Base-by-base conservation (phyloP, 768 basidiomycete species). In the Psilocybe sp. region DNA sequence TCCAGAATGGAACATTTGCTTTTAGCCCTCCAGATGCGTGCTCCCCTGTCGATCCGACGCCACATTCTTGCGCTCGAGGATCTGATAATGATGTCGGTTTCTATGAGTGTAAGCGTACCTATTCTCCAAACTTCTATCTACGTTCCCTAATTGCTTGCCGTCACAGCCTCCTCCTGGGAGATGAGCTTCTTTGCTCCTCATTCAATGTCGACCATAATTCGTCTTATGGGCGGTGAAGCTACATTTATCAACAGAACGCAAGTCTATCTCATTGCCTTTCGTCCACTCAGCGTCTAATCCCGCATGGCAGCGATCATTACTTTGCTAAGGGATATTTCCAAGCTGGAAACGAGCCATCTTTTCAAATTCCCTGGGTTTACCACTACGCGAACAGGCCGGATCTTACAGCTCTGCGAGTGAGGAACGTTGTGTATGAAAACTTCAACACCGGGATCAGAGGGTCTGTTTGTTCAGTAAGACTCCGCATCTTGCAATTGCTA, bases 101-200 rank as follows among this genome's bases (percentile, higher is more conserved):
- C 52, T 79, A 79, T 51, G 75, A 79, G 67, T 79, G 76, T 77
- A 43, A 49, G 68, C 4, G 11, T 12, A n/a, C 11, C 35, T 31
- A 18, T 12, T 18, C 5, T 23, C n/a, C 14, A n/a, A 28, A 2
- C 15, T 1, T 20, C 12, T 31, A 16, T n/a, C 19, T 38, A 11
- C 47, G n/a, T 15, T 11, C 7, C 39, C 41, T 15, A 20, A 3
- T 5, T 20, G n/a, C 6, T 13, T 28, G 23, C 23, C 23, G 3
- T 28, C 7, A 16, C 40, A 78, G 77, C 77, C 0, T 78, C 77
- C 6, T 79, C 78, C 15, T 79, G 77, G 77, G 76, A 79, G 51
- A 74, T 74, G 66, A 76, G 73, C 58, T 77, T 78, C 62, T 78
- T 77, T 49, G 75, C 73, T 2, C 77, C 78, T 3, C 76, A 79